Evolutionary conservation across 306 rosid species (phyloP).

Genomic region (Ormosia semicastrata): DNA sequence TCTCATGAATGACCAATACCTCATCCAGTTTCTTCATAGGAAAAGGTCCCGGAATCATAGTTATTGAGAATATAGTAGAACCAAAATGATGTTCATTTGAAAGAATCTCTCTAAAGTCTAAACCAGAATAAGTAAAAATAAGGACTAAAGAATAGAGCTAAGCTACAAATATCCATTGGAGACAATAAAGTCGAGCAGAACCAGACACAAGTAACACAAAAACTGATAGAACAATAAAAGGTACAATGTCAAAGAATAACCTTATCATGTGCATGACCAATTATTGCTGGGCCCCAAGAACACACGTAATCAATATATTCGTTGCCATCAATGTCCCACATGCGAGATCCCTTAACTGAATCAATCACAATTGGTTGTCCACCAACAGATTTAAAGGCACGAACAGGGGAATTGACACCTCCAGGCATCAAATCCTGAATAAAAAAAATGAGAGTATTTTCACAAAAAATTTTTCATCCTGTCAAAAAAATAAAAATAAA

Average conservation of each 20-base stretch:
- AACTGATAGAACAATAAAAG: background rate
- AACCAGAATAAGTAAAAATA: background rate
- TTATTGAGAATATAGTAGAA: background rate
- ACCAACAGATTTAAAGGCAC: constrained; percentile 92
- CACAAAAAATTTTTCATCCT: background rate
- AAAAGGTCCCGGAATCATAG: background rate
- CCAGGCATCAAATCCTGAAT: constrained; percentile 85
- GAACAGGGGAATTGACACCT: constrained; percentile 94
- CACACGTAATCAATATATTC: constrained; percentile 80
- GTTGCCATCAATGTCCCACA: constrained; percentile 98
- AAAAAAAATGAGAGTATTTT: background rate
- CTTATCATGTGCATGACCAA: constrained; percentile 94
- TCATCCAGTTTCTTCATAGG: background rate
- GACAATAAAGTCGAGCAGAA: background rate
- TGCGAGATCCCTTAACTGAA: constrained; percentile 87
- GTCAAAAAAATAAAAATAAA: background rate
- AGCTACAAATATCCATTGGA: background rate
- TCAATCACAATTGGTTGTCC: constrained; percentile 91
- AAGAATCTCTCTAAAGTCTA: background rate
- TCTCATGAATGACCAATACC: background rate
- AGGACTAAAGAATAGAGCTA: background rate
- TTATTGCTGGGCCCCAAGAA: constrained; percentile 96
- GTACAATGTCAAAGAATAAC: constrained; percentile 35
- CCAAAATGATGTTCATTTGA: background rate
- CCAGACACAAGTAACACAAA: background rate